Evolutionary conservation across 306 rosid genomes (phyloP).

Genomic region (Cicer yamashitae): DNA sequence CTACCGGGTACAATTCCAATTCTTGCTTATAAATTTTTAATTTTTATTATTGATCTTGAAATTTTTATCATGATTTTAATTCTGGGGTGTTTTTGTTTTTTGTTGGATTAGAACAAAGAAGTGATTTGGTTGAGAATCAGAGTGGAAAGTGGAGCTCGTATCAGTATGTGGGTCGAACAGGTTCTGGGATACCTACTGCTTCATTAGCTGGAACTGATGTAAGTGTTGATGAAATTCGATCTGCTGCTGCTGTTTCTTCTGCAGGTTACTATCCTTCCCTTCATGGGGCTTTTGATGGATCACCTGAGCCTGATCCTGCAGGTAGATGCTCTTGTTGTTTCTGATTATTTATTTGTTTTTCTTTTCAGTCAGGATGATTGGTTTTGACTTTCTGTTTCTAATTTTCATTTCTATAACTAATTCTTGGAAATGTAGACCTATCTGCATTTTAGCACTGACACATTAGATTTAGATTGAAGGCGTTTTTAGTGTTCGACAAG

Average conservation of each 20-base stretch:
- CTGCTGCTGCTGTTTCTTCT: constrained; percentile 67
- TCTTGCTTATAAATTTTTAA: background rate
- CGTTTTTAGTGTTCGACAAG: too few relatives aligned
- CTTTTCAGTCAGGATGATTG: constrained; percentile 41
- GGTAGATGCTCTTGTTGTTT: constrained; percentile 54
- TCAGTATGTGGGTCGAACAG: constrained; percentile 70
- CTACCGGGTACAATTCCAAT: constrained; percentile 62
- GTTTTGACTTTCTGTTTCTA: constrained; percentile 36
- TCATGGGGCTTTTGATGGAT: constrained; percentile 71
- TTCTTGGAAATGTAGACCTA: background rate
- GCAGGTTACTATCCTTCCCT: constrained; percentile 77
- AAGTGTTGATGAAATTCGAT: constrained; percentile 89
- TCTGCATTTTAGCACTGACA: too few relatives aligned
- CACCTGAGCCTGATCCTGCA: constrained; percentile 65
- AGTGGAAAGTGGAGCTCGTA: constrained; percentile 73
- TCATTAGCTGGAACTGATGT: constrained; percentile 74
- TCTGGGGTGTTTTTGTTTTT: constrained; percentile 9
- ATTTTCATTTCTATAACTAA: constrained; percentile 24
- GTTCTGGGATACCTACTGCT: constrained; percentile 67
- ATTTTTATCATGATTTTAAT: constrained; percentile 32
- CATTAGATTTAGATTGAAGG: too few relatives aligned
- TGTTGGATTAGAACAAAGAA: constrained; percentile 54
- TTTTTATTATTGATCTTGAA: background rate
- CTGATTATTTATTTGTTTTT: background rate
- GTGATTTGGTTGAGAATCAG: constrained; percentile 60